A percentile compares a stretch with the other conserved stretches of the same genome.
phyloP scores from a whole-genome alignment of 495 filamentous ascomycete genomes.

The Podospora pseudopauciseta region DNA sequence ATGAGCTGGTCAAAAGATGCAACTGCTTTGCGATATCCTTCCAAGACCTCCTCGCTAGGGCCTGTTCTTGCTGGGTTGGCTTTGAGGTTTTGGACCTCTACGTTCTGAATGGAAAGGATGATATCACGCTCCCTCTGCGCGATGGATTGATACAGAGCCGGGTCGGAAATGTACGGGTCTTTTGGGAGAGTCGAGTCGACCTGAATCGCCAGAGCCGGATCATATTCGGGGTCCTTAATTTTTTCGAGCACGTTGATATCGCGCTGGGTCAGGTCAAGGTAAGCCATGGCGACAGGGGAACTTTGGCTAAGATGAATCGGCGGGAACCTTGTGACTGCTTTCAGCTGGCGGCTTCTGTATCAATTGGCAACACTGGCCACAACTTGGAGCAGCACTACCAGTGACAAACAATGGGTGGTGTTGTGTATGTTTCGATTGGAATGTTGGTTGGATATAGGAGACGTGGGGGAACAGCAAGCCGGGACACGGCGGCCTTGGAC shows the following conservation, averaged over 20 bases:
- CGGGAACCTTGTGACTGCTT: neutral
- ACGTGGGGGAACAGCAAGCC: neutral
- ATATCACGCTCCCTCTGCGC: constrained; percentile 44
- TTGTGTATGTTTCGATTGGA: neutral
- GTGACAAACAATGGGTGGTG: neutral
- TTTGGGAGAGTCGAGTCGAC: constrained; percentile 58
- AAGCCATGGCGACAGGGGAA: constrained; percentile 38
- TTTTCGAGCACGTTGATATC: constrained; percentile 71
- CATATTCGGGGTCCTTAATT: constrained; percentile 75
- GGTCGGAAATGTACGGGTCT: constrained; percentile 53
- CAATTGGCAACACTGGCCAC: neutral
- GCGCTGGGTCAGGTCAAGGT: constrained; percentile 58
- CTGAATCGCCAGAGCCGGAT: constrained; percentile 49
- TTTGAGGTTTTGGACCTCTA: constrained; percentile 48
- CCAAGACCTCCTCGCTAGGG: constrained; percentile 24
- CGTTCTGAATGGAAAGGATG: constrained; percentile 45
- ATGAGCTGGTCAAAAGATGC: constrained; percentile 53
- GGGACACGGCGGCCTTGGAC: neutral
- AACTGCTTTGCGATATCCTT: constrained; percentile 41
- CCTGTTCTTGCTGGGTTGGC: constrained; percentile 23
- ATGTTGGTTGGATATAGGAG: neutral
- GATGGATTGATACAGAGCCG: constrained; percentile 36
- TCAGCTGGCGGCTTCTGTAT: neutral
- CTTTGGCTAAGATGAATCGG: neutral
- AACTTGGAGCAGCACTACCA: neutral